Conservation (phyloP, 2,329 filamentous ascomycete species). For the Canariomyces notabilis region DNA sequence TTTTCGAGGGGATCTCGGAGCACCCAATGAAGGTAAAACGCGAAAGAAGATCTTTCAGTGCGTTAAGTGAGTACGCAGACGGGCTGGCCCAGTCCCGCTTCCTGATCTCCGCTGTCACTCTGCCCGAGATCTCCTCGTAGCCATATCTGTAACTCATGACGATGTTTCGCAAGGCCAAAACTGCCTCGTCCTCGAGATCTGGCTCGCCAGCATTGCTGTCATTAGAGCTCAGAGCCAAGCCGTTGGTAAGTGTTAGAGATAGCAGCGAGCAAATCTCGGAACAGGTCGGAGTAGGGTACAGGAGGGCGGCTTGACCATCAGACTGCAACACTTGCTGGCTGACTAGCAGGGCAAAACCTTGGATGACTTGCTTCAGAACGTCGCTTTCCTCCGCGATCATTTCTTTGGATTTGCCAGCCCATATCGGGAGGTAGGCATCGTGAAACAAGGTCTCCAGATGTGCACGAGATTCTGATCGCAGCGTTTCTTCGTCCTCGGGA, state of each 20-base stretch:
- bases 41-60: conserved; percentile 36
- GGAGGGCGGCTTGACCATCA: conserved; percentile 19
- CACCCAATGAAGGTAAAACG: conserved; percentile 47
- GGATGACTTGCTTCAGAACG: conserved; percentile 40
- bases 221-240: conserved; percentile 26
- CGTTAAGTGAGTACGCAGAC: conserved; percentile 19
- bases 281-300: conserved; percentile 34
- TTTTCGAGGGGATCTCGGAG: conserved; percentile 37
- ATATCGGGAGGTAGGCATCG: conserved; percentile 38
- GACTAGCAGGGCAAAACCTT: conserved; percentile 42
- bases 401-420: conserved; percentile 31
- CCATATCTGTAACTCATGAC: conserved; percentile 33
- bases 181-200: conserved; percentile 35
- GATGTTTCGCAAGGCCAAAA: conserved; percentile 37
- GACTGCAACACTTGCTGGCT: conserved; percentile 34
- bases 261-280: conserved; percentile 34
- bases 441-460: conserved; percentile 39
- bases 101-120: conserved; percentile 20
- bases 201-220: conserved; percentile 19
- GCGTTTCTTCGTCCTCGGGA: conserved; percentile 33
- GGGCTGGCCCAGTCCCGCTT: conserved; percentile 25
- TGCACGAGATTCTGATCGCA: conserved; percentile 34
- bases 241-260: conserved; percentile 17
- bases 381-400: conserved; percentile 36
- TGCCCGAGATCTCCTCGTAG: conserved; percentile 32